Evolutionary conservation across 768 basidiomycete species (phyloP).

Genomic region (Nidularia pulvinata): DNA sequence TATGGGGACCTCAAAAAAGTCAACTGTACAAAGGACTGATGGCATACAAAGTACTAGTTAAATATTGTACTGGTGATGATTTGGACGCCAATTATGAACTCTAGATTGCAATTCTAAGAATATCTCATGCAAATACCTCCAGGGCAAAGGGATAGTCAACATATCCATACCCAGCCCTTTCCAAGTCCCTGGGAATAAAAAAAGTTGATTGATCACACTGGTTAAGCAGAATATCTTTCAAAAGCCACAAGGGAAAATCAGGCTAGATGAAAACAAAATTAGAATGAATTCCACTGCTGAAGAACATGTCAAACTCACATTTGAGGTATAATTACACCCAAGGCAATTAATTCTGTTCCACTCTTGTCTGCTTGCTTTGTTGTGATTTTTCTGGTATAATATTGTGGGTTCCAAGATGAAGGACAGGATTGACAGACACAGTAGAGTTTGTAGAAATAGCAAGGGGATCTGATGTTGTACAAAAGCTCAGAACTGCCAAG

Average conservation of each 20-base stretch:
- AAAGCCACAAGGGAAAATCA: constrained; percentile 35
- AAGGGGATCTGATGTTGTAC: no score
- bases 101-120: no score
- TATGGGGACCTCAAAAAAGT: no score
- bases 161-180: constrained; percentile 20
- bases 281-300: background rate
- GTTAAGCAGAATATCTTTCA: constrained; percentile 27
- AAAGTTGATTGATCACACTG: constrained; percentile 33
- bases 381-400: constrained; percentile 20
- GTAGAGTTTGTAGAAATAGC: no score
- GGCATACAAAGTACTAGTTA: no score
- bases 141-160: constrained; percentile 21
- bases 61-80: no score
- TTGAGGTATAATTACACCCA: constrained; percentile 27
- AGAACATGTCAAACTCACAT: constrained; percentile 15
- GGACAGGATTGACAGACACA: no score
- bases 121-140: no score
- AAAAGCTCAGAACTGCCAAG: no score
- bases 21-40: no score
- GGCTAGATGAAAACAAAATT: constrained; percentile 23
- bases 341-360: constrained; percentile 20
- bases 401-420: no score
- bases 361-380: constrained; percentile 17
- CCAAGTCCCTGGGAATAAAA: constrained; percentile 24
- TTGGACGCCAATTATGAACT: no score